phyloP scores from a whole-genome alignment of 2,329 filamentous ascomycete species.

The Neonectria punicea region DNA sequence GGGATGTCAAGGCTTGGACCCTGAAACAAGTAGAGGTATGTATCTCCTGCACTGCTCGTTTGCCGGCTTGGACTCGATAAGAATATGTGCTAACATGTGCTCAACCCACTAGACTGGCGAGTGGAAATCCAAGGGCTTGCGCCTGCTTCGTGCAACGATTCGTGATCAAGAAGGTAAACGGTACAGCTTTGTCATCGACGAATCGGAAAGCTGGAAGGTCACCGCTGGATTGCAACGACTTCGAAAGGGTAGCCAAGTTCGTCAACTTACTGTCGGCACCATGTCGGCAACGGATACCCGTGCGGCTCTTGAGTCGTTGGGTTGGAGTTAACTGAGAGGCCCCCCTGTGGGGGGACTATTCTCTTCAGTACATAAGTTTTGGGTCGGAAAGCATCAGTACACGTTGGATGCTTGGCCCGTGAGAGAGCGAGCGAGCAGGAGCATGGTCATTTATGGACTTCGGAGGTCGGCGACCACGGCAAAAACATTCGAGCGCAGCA shows the following conservation, averaged over 20 bases:
- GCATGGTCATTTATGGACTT: conserved; percentile 36
- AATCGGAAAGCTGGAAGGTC: conserved; percentile 76
- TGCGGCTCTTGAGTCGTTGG: conserved; percentile 66
- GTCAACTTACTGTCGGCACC: conserved; percentile 67
- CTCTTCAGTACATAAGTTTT: conserved; percentile 42
- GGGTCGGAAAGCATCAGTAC: conserved; percentile 34
- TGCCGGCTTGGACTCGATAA: conserved; percentile 57
- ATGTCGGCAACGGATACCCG: conserved; percentile 66
- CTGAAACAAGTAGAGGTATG: conserved; percentile 92
- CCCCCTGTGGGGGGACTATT: conserved; percentile 31
- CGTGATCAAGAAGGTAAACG: conserved; percentile 74
- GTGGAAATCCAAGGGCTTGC: conserved; percentile 65
- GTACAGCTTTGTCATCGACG: conserved; percentile 71
- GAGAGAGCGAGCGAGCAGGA: conserved; percentile 23
- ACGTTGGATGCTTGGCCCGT: conserved; percentile 20
- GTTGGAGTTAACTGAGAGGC: conserved; percentile 55
- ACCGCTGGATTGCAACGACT: conserved; percentile 69
- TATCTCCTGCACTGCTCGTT: conserved; percentile 74
- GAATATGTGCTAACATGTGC: conserved; percentile 55
- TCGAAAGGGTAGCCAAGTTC: conserved; percentile 68
- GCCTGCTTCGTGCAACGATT: conserved; percentile 71
- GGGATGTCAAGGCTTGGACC: conserved; percentile 99
- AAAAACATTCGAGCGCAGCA: conserved; percentile 38
- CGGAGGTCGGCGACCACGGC: conserved; percentile 31
- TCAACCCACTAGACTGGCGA: conserved; percentile 61